A percentile compares a stretch with the other conserved stretches of the same genome.
Evolutionary conservation across 257 asterid genomes (phyloP).

Genomic region (Leptodermis oblonga): DNA sequence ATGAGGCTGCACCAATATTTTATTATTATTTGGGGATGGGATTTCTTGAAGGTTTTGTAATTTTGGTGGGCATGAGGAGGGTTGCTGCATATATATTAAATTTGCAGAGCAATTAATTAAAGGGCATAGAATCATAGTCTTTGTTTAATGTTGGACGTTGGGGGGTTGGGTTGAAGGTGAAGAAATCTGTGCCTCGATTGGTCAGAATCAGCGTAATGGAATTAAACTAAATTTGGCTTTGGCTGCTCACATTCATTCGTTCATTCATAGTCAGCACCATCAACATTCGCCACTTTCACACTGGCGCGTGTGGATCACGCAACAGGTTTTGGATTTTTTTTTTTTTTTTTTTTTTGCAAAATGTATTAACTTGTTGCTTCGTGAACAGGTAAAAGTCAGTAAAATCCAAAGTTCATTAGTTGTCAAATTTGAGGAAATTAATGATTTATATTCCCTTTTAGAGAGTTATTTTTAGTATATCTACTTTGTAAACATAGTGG

Average conservation of each 20-base stretch:
- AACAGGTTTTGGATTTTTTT: too few relatives aligned
- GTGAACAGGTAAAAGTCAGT: neutral
- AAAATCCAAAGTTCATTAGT: neutral
- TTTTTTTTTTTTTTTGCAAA: neutral
- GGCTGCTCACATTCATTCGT: slow-evolving; percentile 18
- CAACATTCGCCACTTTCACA: slow-evolving; percentile 10
- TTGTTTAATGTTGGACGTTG: neutral
- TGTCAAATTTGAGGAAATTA: neutral
- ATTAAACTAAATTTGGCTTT: slow-evolving; percentile 19
- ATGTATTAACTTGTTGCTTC: slow-evolving; percentile 9
- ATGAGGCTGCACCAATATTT: slow-evolving; percentile 4
- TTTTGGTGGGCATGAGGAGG: slow-evolving; percentile 15
- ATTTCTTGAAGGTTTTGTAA: neutral
- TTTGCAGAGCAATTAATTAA: neutral
- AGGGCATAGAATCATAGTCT: slow-evolving; percentile 1
- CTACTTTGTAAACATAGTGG: too few relatives aligned
- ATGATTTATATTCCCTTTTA: neutral
- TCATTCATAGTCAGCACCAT: slow-evolving; percentile 9
- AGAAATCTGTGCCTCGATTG: slow-evolving; percentile 19
- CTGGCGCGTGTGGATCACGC: neutral
- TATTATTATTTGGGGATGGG: neutral
- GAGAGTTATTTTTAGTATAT: too few relatives aligned
- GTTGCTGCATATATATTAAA: neutral
- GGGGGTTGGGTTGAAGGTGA: slow-evolving; percentile 11
- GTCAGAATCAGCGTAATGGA: slow-evolving; percentile 29